Percentiles rank a stretch among this genome's conserved stretches.
phyloP scores from a whole-genome alignment of 768 basidiomycete genomes.

The Leccinum arenicola region DNA sequence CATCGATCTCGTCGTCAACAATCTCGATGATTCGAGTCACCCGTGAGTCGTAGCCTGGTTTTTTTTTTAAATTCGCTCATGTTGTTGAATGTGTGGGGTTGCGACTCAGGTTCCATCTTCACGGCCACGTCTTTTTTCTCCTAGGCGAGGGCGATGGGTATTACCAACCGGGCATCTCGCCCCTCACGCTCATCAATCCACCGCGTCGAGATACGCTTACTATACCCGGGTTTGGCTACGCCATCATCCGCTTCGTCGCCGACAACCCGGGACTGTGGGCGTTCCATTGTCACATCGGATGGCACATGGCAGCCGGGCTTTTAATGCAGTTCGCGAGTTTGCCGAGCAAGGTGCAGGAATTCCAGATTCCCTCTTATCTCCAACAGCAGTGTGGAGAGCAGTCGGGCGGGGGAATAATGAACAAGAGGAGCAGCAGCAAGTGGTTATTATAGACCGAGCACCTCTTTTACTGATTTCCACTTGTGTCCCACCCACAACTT shows the following conservation, averaged over 20 bases:
- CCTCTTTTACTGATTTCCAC: conserved; percentile 31
- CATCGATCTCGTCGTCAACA: conserved; percentile 24
- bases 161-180: conserved; percentile 27
- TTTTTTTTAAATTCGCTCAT: background rate
- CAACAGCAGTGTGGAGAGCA: conserved; percentile 34
- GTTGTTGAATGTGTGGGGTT: background rate
- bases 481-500: conserved; percentile 32
- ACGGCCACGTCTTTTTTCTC: conserved; percentile 36
- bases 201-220: conserved; percentile 42
- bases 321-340: conserved; percentile 40
- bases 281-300: conserved; percentile 42
- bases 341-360: conserved; percentile 33
- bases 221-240: conserved; percentile 38
- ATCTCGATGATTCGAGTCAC: conserved; percentile 30
- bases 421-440: conserved; percentile 17
- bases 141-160: conserved; percentile 36
- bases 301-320: conserved; percentile 41
- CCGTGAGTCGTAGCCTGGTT: conserved; percentile 19
- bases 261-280: conserved; percentile 48
- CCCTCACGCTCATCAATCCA: conserved; percentile 35
- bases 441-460: conserved; percentile 25
- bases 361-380: conserved; percentile 35
- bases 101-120: conserved; percentile 34
- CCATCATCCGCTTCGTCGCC: conserved; percentile 38
- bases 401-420: conserved; percentile 21